Conservation (phyloP, 148 eudicot species). For the Chenopodium album region DNA sequence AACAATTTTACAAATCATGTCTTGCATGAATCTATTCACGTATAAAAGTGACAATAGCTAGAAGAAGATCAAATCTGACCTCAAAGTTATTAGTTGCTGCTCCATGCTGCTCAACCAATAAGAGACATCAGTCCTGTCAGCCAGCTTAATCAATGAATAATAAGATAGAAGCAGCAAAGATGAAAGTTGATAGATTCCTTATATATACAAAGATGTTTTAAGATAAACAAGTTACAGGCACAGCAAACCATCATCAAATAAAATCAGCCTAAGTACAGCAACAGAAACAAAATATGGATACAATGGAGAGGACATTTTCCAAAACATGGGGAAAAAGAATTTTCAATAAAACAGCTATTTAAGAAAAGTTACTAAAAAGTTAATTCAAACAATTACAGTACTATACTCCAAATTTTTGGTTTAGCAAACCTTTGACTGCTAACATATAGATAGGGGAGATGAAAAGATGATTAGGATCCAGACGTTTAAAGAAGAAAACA, state of each 20-base stretch:
- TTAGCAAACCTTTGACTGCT: not conserved
- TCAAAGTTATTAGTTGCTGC: conserved; percentile 42
- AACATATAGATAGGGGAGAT: not conserved
- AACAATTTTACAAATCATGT: not conserved
- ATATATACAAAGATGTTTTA: not conserved
- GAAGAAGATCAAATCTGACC: conserved; percentile 47
- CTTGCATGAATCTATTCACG: not conserved
- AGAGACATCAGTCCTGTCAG: conserved; percentile 72
- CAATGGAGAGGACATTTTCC: not conserved
- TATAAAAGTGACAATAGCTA: not conserved
- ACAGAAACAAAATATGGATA: not conserved
- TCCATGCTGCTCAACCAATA: conserved; percentile 68
- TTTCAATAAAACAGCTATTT: not conserved
- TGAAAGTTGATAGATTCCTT: conserved; percentile 6
- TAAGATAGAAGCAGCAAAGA: conserved; percentile 27
- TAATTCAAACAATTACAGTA: not conserved
- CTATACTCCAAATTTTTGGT: not conserved
- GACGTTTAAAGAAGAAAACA: too few relatives aligned
- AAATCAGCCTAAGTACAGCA: not conserved
- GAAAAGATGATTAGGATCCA: not conserved
- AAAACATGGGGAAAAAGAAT: not conserved
- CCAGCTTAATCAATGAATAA: conserved; percentile 59
- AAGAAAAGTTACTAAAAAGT: not conserved
- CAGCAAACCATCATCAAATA: not conserved
- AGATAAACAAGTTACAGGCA: not conserved